Evolutionary conservation across 2,329 filamentous ascomycete genomes (phyloP).

Genomic region (Periconia digitata): DNA sequence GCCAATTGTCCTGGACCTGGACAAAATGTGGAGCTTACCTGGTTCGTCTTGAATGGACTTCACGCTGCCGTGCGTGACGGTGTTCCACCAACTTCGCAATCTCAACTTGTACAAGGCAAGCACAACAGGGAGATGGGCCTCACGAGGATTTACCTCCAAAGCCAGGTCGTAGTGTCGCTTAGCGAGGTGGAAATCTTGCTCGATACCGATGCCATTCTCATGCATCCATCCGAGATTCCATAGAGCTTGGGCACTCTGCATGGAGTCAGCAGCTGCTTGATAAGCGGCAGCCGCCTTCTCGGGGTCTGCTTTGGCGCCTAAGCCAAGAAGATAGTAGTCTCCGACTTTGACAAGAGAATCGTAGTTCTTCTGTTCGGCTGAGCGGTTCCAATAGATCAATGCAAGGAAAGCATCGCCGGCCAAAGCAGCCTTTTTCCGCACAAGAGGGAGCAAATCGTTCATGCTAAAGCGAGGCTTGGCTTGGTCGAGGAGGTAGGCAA

Average conservation of each 20-base stretch:
- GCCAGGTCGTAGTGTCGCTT: slow-evolving; percentile 96
- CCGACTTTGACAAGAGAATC: slow-evolving; percentile 98
- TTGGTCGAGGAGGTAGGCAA: slow-evolving; percentile 82
- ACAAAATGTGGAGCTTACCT: slow-evolving; percentile 56
- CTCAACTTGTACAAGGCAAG: slow-evolving; percentile 84
- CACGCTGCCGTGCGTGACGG: slow-evolving; percentile 82
- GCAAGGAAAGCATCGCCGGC: slow-evolving; percentile 67
- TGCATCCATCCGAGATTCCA: slow-evolving; percentile 99
- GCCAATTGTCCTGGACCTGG: slow-evolving; percentile 1
- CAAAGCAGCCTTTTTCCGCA: slow-evolving; percentile 46
- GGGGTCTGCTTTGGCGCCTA: slow-evolving; percentile 68
- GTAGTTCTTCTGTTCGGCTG: slow-evolving; percentile 87
- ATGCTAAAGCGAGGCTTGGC: slow-evolving; percentile 53
- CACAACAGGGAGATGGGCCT: slow-evolving; percentile 91
- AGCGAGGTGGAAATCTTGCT: slow-evolving; percentile 94
- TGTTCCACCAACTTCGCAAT: slow-evolving; percentile 90
- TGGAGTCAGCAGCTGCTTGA: slow-evolving; percentile 84
- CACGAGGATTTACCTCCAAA: slow-evolving; percentile 77
- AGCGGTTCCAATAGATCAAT: slow-evolving; percentile 92
- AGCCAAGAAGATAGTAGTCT: slow-evolving; percentile 88
- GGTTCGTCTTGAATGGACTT: slow-evolving; percentile 92
- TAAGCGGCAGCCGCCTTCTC: slow-evolving; percentile 94
- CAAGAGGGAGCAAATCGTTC: slow-evolving; percentile 54
- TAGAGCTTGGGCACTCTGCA: slow-evolving; percentile 89
- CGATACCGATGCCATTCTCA: slow-evolving; percentile 89